Percentiles rank a stretch among this genome's conserved stretches.
These are phyloP conservation scores for Yamagishiella unicocca DNA, from an alignment of 139 green algal genomes.

Conservation along the genomic window DNA sequence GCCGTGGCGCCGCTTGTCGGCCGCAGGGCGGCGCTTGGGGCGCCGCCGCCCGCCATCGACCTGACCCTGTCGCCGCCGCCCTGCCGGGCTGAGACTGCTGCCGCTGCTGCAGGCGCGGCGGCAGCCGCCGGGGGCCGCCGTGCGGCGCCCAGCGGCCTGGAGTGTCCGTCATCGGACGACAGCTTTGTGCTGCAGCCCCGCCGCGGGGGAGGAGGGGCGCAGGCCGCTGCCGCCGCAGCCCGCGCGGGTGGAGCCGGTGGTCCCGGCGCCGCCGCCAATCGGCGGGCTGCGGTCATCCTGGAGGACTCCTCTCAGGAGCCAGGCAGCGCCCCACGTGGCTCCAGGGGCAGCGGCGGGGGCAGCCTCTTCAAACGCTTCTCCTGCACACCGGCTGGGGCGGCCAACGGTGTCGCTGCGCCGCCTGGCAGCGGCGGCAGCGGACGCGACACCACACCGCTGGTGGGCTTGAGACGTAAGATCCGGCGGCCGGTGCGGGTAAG, in stretches of 20 bases:
- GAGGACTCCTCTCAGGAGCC: conserved; percentile 32
- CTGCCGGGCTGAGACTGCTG: no score
- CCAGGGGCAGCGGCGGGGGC: neutral
- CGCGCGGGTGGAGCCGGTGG: neutral
- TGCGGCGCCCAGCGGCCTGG: no score
- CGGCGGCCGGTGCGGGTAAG: neutral
- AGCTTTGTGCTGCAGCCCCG: neutral
- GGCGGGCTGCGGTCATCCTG: neutral
- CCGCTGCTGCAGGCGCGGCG: neutral
- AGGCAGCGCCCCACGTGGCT: no score
- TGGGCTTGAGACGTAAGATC: neutral
- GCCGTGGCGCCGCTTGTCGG: neutral
- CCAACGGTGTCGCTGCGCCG: neutral
- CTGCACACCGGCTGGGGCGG: neutral
- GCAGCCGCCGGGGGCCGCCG: neutral
- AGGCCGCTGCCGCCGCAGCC: neutral
- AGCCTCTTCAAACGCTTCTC: conserved; percentile 34
- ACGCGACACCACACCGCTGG: conserved; percentile 16
- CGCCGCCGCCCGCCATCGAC: neutral
- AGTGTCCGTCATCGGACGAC: neutral
- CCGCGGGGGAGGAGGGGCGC: neutral
- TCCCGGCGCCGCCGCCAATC: neutral
- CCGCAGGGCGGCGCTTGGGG: neutral
- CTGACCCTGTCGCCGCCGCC: conserved; percentile 7
- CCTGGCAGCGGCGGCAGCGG: neutral